A percentile compares a stretch with the other conserved stretches of the same genome.
phyloP scores from a whole-genome alignment of 169 alveolate species.

The Plasmodium gallinaceum region DNA sequence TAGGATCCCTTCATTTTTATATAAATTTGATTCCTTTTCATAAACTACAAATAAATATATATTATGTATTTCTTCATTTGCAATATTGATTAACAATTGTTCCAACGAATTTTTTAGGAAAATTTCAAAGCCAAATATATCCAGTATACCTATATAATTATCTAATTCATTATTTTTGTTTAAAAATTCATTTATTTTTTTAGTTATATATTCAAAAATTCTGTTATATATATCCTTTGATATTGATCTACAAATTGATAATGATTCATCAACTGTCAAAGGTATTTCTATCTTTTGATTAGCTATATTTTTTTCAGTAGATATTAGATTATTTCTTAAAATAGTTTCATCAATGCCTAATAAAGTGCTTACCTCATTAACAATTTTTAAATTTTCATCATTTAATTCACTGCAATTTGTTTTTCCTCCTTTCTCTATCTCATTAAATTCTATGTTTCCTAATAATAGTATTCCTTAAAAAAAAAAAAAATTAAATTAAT shows the following conservation, averaged over 20 bases:
- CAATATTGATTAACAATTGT: slow-evolving; percentile 97
- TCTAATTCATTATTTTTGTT: slow-evolving; percentile 80
- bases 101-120: slow-evolving; percentile 97
- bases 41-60: slow-evolving; percentile 61
- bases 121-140: slow-evolving; percentile 98
- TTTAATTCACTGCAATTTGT: slow-evolving; percentile 77
- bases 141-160: slow-evolving; percentile 96
- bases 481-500: not conserved
- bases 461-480: slow-evolving; percentile 84
- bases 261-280: slow-evolving; percentile 79
- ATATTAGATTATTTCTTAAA: slow-evolving; percentile 73
- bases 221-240: slow-evolving; percentile 88
- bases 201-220: slow-evolving; percentile 85
- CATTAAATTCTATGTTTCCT: slow-evolving; percentile 85
- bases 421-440: slow-evolving; percentile 81
- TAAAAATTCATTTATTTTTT: slow-evolving; percentile 84
- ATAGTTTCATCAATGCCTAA: slow-evolving; percentile 78
- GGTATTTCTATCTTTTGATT: slow-evolving; percentile 85
- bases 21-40: slow-evolving; percentile 61
- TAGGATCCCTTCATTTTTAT: slow-evolving; percentile 60
- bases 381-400: slow-evolving; percentile 71
- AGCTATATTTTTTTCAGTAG: slow-evolving; percentile 81
- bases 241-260: slow-evolving; percentile 82
- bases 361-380: slow-evolving; percentile 67
- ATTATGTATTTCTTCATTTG: slow-evolving; percentile 93